Evolutionary conservation across 2,329 filamentous ascomycete species (phyloP), one percentile per base, ranked within the genome.

Genomic region (Incumbomyces delicatus): DNA sequence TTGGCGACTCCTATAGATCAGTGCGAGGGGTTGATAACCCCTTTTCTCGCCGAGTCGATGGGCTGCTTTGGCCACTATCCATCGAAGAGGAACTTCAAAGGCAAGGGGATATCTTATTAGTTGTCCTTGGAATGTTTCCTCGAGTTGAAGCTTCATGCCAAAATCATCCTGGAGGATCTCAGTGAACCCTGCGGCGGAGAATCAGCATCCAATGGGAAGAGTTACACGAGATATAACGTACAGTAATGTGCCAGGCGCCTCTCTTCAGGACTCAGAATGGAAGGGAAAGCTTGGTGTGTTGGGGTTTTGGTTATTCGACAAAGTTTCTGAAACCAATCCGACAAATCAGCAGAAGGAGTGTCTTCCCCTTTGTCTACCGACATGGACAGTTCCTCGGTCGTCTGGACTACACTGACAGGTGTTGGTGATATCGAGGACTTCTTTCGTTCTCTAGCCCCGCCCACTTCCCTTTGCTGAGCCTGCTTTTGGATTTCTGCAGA

Each of bases 111-210:
- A 41, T 6, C n/a, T 14, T 13, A n/a, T 30, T 6, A 41, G 39
- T 4, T 18, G 17, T 41, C 39, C 39, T 41, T 41, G 39, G 17
- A 41, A 41, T 14, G 39, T 41, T 6, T 41, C 36, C 17, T 38
- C 39, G 13, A 31, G 39, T 22, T 30, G 39, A n/a, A 41, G 39
- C 17, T 30, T 41, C 39, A 41, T 41, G 39, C 39, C 39, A 17
- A 41, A 31, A 13, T 41, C 39, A 31, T 41, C 39, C 13, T 16
- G n/a, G 39, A 41, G 39, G 11, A 41, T 18, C 17, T 29, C 18
- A 30, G 39, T 41, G 39, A 41, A 41, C 39, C 39, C 39, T 41
- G 22, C 14, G 5, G 12, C 36, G 10, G 16, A 6, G 12, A 13
- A 12, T 38, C 17, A 38, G 36, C 17, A 18, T 20, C 17, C 18